Conservation (phyloP, 202 grass and related monocot species). For the Digitaria exilis region DNA sequence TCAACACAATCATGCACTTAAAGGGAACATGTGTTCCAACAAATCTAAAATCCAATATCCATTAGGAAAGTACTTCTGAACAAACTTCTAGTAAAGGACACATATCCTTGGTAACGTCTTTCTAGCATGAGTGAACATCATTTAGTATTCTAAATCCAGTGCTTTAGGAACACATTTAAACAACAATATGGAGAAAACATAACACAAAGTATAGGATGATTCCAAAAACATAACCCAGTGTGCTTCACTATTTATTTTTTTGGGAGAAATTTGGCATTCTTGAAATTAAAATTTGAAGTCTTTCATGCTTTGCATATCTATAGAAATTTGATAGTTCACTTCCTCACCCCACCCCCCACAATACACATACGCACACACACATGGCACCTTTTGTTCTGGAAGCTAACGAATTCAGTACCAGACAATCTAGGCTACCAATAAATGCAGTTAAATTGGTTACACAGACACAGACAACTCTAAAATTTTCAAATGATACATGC, state of each 20-base stretch:
- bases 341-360: no score
- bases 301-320: neutral
- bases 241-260: neutral
- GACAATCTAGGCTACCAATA: neutral
- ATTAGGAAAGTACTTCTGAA: neutral
- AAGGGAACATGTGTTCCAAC: neutral
- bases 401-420: neutral
- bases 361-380: neutral
- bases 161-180: neutral
- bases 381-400: neutral
- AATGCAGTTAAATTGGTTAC: conserved; percentile 7
- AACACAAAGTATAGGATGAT: neutral
- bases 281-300: neutral
- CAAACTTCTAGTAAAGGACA: neutral
- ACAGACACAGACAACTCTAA: neutral
- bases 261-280: neutral
- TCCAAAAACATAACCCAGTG: neutral
- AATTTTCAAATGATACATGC: neutral
- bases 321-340: neutral
- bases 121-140: neutral
- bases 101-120: neutral
- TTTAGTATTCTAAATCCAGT: neutral
- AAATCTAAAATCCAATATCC: neutral
- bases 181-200: neutral
- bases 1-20: neutral